Percentiles rank a stretch among this genome's conserved stretches.
Conservation (phyloP, 2,329 filamentous ascomycete genomes). For the Alternaria triticimaculans region DNA sequence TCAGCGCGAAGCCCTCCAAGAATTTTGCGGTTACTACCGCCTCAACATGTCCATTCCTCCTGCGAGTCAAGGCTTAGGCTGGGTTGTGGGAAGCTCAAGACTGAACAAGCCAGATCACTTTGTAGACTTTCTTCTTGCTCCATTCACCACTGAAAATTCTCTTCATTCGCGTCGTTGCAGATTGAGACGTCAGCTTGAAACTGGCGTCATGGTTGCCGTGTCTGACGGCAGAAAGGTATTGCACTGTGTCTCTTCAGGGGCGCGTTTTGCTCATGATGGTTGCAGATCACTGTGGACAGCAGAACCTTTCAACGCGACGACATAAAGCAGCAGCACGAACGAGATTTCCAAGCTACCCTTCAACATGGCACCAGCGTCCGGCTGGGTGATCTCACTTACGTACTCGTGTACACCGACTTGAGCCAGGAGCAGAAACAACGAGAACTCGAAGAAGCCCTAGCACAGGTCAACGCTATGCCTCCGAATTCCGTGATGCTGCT, state of each 20-base stretch:
- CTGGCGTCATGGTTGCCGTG: not conserved
- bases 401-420: constrained; percentile 6
- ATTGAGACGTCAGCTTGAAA: constrained; percentile 1
- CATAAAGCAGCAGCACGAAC: constrained; percentile 1
- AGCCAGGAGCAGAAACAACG: constrained; percentile 1
- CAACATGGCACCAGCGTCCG: constrained; percentile 4
- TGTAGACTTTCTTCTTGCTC: constrained; percentile 8
- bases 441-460: constrained; percentile 6
- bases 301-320: constrained; percentile 5
- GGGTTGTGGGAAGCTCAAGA: constrained; percentile 6
- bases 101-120: constrained; percentile 1
- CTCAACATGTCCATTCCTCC: constrained; percentile 7
- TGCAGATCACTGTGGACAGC: constrained; percentile 1
- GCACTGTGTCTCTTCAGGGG: not conserved
- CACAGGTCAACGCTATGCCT: not conserved
- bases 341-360: constrained; percentile 5
- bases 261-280: not conserved
- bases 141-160: not conserved
- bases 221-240: constrained; percentile 8
- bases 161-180: constrained; percentile 2
- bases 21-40: constrained; percentile 5
- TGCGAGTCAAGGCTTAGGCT: constrained; percentile 1
- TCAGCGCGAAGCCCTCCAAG: not conserved
- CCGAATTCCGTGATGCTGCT: constrained; percentile 2
- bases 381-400: constrained; percentile 7